A percentile compares a stretch with the other conserved stretches of the same genome.
Evolutionary conservation across 1,139 yeast species (phyloP).

Genomic region (Sugiyamaella castrensis): DNA sequence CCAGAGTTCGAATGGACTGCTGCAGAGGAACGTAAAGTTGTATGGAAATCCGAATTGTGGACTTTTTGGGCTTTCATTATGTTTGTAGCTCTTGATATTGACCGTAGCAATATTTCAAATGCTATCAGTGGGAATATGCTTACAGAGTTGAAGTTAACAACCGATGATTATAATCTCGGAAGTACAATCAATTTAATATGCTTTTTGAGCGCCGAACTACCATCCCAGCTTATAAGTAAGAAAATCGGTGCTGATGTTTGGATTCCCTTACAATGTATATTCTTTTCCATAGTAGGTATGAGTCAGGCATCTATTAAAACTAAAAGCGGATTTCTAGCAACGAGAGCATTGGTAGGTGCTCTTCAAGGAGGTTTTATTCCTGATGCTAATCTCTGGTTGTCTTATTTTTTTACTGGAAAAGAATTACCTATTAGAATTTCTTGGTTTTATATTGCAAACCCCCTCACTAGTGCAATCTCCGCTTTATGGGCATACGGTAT

Average conservation of each 20-base stretch:
- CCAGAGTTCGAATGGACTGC: conserved; percentile 47
- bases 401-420: conserved; percentile 49
- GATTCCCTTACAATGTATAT: conserved; percentile 49
- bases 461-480: conserved; percentile 31
- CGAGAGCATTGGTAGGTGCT: conserved; percentile 47
- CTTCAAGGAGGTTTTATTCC: conserved; percentile 57
- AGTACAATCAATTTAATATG: conserved; percentile 44
- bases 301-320: conserved; percentile 43
- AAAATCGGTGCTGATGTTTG: conserved; percentile 52
- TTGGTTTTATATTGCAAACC: conserved; percentile 44
- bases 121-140: conserved; percentile 52
- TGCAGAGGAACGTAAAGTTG: conserved; percentile 44
- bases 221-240: conserved; percentile 53
- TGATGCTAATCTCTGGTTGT: conserved; percentile 49
- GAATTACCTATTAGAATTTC: conserved; percentile 49
- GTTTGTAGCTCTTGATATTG: conserved; percentile 50
- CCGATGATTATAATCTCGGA: conserved; percentile 50
- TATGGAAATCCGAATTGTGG: conserved; percentile 45
- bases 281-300: conserved; percentile 51
- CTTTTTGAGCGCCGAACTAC: conserved; percentile 50
- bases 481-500: conserved; percentile 48
- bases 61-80: conserved; percentile 46
- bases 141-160: conserved; percentile 44
- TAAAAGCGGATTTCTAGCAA: conserved; percentile 41
- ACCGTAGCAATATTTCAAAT: conserved; percentile 49